Conservation (phyloP, 306 rosid genomes). For the peach (Prunus persica) region DNA sequence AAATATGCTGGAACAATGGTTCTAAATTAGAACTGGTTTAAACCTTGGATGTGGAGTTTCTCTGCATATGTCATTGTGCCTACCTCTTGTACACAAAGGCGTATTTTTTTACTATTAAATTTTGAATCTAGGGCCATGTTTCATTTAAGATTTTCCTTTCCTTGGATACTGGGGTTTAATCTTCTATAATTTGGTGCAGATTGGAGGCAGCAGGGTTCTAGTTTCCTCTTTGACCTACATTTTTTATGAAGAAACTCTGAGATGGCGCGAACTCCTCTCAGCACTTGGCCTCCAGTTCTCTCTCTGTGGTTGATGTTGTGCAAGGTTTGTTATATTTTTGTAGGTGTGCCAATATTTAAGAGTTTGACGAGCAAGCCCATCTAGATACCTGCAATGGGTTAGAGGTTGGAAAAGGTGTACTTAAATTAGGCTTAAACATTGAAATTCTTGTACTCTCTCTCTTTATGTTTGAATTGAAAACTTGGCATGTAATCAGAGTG, state of each 20-base stretch:
- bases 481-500: background rate
- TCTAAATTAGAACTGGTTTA: background rate
- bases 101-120: background rate
- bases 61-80: background rate
- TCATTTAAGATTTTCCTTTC: background rate
- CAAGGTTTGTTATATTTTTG: conserved; percentile 20
- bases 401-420: background rate
- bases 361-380: background rate
- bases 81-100: background rate
- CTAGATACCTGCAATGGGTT: conserved; percentile 14
- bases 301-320: background rate
- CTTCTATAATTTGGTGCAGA: conserved; percentile 41
- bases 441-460: background rate
- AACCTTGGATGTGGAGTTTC: background rate
- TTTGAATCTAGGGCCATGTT: background rate
- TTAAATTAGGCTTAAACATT: conserved; percentile 4
- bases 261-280: conserved; percentile 76
- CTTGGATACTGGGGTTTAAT: background rate
- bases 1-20: background rate
- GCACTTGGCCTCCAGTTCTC: conserved; percentile 55
- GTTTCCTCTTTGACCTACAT: conserved; percentile 92
- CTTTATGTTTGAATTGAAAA: conserved; percentile 6
- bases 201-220: conserved; percentile 96
- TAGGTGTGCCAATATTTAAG: background rate
- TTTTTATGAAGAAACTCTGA: conserved; percentile 94